phyloP scores from a whole-genome alignment of 257 asterid genomes.

The Solanum raphanifolium region DNA sequence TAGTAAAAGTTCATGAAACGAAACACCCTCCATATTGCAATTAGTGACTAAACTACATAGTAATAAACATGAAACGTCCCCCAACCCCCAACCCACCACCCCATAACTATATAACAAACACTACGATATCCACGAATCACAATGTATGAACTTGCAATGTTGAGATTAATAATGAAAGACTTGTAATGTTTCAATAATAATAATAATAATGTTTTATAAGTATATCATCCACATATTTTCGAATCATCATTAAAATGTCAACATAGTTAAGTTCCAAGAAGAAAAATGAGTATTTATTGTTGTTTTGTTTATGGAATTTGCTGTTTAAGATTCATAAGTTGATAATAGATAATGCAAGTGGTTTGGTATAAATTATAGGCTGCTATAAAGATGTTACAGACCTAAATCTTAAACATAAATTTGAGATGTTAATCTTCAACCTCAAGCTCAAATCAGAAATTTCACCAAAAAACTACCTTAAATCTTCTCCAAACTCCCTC shows the following conservation, averaged over 20 bases:
- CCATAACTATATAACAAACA: not conserved
- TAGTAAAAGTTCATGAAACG: not conserved
- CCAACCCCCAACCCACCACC: not conserved
- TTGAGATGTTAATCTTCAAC: not conserved
- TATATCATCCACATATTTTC: not conserved
- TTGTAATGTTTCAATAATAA: not conserved
- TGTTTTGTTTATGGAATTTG: not conserved
- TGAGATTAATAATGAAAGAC: not conserved
- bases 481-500: not conserved
- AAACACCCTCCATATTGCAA: not conserved
- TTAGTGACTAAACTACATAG: not conserved
- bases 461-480: not conserved
- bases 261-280: not conserved
- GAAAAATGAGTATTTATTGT: not conserved
- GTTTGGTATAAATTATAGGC: not conserved
- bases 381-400: not conserved
- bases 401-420: not conserved
- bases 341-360: not conserved
- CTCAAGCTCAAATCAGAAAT: not conserved
- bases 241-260: not conserved
- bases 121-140: not conserved
- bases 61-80: not conserved
- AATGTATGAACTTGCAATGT: not conserved
- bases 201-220: not conserved
- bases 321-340: not conserved